Evolutionary conservation across 306 rosid species (phyloP).

Genomic region (Cercis canadensis): DNA sequence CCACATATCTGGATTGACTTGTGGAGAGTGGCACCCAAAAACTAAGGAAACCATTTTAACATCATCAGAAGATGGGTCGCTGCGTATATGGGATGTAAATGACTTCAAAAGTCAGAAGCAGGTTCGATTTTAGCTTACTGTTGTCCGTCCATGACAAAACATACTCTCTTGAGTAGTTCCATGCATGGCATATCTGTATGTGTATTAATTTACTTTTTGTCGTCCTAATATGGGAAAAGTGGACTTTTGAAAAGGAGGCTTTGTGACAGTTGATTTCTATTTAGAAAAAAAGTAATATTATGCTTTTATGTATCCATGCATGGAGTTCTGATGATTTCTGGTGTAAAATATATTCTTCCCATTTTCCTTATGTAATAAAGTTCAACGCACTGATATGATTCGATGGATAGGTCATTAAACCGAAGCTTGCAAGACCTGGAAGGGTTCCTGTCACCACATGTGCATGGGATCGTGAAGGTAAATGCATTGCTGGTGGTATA

Average conservation of each 20-base stretch:
- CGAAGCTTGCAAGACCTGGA: constrained; percentile 89
- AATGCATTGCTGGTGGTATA: constrained; percentile 87
- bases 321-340: constrained; percentile 14
- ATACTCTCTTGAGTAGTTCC: constrained; percentile 11
- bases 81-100: constrained; percentile 96
- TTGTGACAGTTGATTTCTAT: constrained; percentile 6
- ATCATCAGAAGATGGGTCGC: constrained; percentile 94
- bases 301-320: not conserved
- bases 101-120: constrained; percentile 96
- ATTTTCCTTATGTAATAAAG: constrained; percentile 23
- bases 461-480: constrained; percentile 88
- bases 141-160: constrained; percentile 14
- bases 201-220: not conserved
- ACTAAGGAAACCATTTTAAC: constrained; percentile 84
- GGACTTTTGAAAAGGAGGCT: constrained; percentile 8
- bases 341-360: constrained; percentile 3
- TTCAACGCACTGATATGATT: constrained; percentile 29
- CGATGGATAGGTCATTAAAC: constrained; percentile 80
- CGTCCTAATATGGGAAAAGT: not conserved
- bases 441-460: constrained; percentile 94
- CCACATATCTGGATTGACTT: constrained; percentile 91
- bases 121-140: constrained; percentile 45
- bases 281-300: not conserved
- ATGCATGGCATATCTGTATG: constrained; percentile 2
- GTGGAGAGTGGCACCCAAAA: constrained; percentile 96